Evolutionary conservation across 164 flowering plant genomes (phyloP).

Genomic region (Chimonanthus praecox): DNA sequence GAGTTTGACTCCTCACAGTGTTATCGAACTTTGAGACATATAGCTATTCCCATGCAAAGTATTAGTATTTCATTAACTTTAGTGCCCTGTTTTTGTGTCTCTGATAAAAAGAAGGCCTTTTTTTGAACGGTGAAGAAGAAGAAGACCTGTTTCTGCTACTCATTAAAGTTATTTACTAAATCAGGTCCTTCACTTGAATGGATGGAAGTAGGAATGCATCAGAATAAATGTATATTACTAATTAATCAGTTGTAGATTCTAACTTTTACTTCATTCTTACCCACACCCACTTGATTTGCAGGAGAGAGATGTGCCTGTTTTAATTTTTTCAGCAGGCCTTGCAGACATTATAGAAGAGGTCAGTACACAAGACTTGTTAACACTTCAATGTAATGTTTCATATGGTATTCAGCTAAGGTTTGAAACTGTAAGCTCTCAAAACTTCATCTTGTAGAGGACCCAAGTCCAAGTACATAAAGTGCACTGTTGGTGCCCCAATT

Average conservation of each 20-base stretch:
- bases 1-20: background rate
- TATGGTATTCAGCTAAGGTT: background rate
- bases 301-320: conserved; percentile 80
- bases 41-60: background rate
- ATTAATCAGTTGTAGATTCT: conserved; percentile 5
- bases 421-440: background rate
- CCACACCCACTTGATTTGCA: conserved; percentile 26
- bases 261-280: conserved; percentile 4
- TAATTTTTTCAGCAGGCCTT: conserved; percentile 94
- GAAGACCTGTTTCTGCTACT: background rate
- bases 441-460: background rate
- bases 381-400: background rate
- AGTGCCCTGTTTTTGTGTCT: too few species aligned
- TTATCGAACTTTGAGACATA: background rate
- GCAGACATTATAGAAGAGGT: conserved; percentile 99
- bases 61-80: background rate
- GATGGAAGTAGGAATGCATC: background rate
- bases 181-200: background rate
- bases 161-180: background rate
- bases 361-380: conserved; percentile 9
- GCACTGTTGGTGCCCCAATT: background rate
- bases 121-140: too few species aligned
- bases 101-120: too few species aligned
- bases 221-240: background rate
- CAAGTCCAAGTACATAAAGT: background rate